Evolutionary conservation across 768 basidiomycete genomes (phyloP).

Genomic region (Agaricus sinodeliciosus): DNA sequence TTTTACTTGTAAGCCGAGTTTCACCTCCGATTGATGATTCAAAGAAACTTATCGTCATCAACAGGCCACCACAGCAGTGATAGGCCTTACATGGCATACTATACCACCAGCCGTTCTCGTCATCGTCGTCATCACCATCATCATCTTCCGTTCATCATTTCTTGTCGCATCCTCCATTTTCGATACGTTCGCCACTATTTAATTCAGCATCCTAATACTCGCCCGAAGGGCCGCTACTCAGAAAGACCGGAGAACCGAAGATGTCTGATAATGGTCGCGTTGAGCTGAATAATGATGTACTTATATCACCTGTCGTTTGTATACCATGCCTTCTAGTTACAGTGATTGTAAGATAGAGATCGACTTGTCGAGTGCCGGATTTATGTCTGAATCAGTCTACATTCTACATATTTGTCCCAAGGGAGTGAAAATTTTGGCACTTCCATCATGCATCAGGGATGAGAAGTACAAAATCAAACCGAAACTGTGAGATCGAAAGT

Average conservation of each 20-base stretch:
- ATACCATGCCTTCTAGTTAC: conserved; percentile 6
- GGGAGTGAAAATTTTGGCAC: neutral
- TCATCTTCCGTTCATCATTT: neutral
- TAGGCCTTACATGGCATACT: neutral
- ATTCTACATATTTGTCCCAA: neutral
- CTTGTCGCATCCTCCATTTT: conserved; percentile 10
- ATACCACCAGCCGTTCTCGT: conserved; percentile 9
- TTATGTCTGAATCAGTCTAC: conserved; percentile 10
- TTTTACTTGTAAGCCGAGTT: neutral
- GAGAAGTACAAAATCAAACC: neutral
- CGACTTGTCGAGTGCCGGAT: conserved; percentile 7
- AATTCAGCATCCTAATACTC: conserved; percentile 11
- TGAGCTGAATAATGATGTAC: conserved; percentile 10
- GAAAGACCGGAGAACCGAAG: conserved; percentile 8
- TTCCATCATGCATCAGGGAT: neutral
- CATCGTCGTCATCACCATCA: neutral
- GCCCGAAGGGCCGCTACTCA: conserved; percentile 15
- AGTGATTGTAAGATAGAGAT: conserved; percentile 13
- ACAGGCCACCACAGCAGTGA: conserved; percentile 1
- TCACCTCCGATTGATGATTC: neutral
- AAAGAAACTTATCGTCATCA: conserved; percentile 1
- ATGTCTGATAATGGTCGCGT: conserved; percentile 1
- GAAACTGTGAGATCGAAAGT: neutral
- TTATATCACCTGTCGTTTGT: conserved; percentile 2
- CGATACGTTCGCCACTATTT: conserved; percentile 13